Base-by-base conservation (phyloP, 2,329 filamentous ascomycete genomes). In the Diaporthe velutina region DNA sequence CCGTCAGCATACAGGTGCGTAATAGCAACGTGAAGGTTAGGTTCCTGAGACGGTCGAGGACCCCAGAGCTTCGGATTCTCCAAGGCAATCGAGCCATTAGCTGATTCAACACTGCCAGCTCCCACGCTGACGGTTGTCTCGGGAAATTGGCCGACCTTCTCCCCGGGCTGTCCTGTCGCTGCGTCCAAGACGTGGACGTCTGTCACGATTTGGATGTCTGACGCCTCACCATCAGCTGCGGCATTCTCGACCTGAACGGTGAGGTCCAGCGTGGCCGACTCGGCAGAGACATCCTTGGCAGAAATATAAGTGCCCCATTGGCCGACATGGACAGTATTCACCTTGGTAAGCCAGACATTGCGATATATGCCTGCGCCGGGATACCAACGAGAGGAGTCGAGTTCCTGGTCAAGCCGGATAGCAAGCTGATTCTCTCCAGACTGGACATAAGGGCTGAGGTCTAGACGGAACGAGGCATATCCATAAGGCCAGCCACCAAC, bases 331-430 rank as follows among this genome's bases (percentile, higher is more conserved):
- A 83, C 81, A 1, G 83, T 79, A 54, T 85, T 80, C 19, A 86
- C 84, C 73, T 86, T 89, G 52, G 86, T 84, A 12, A 90, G 83
- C 88, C 88, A 90, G 4, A 90, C 82, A 74, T 89, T 89, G 2
- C 88, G 84, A 77, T 90, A 90, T 22, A 90, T 81, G 1, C 88
- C 88, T 15, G 83, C 88, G 12, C 88, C 88, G 7, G 88, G 88
- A 75, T 90, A 90, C 87, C 87, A 90, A 1, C 88, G 84, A 2
- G 88, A 87, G 2, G 83, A 86, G 22, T 88, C 83, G 1, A 84
- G 45, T 0, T 84, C 81, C 75, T 90, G 88, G 60, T 90, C 88
- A 2, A 90, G 77, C 0, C 88, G 85, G 55, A 90, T 87, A 2
- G 88, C 88, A 0, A 90, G 80, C 40, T 82, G 76, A 66, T 90